Conservation (phyloP, 805 yeast genomes). For the Yarrowia bubula region DNA sequence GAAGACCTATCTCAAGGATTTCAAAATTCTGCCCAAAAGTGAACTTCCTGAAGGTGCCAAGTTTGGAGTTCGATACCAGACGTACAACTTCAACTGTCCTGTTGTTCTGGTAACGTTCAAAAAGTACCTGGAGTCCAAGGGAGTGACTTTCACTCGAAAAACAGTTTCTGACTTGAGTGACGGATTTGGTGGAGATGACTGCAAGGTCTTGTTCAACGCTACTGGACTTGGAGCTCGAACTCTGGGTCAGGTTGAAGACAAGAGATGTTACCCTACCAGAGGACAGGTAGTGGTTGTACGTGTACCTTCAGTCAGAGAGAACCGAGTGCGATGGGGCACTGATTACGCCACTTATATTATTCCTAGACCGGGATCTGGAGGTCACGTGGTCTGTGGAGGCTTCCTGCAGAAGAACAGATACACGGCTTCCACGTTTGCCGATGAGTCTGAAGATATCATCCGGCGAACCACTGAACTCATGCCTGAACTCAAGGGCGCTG, state of each 20-base stretch:
- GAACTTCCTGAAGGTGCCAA: constrained; percentile 53
- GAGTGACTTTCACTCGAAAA: constrained; percentile 52
- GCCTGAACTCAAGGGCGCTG: constrained; percentile 46
- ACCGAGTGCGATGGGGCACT: constrained; percentile 54
- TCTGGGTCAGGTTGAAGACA: constrained; percentile 65
- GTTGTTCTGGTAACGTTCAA: constrained; percentile 51
- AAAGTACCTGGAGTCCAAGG: constrained; percentile 45
- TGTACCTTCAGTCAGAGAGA: constrained; percentile 66
- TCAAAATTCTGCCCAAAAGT: constrained; percentile 40
- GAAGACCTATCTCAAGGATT: constrained; percentile 50
- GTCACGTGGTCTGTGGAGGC: constrained; percentile 74
- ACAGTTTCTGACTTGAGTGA: constrained; percentile 55
- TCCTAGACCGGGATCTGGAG: constrained; percentile 66
- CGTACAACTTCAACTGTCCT: constrained; percentile 77
- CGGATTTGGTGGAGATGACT: constrained; percentile 41
- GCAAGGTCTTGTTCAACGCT: constrained; percentile 65
- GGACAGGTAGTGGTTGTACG: constrained; percentile 76
- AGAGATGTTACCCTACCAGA: constrained; percentile 63
- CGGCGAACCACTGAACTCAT: constrained; percentile 53
- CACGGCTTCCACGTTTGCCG: constrained; percentile 56
- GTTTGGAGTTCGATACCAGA: constrained; percentile 54
- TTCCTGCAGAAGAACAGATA: constrained; percentile 62
- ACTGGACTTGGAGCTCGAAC: constrained; percentile 68
- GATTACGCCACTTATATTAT: constrained; percentile 65
- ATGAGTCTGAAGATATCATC: constrained; percentile 61